phyloP scores from a whole-genome alignment of 257 asterid genomes.

The Solanum medicagineum region DNA sequence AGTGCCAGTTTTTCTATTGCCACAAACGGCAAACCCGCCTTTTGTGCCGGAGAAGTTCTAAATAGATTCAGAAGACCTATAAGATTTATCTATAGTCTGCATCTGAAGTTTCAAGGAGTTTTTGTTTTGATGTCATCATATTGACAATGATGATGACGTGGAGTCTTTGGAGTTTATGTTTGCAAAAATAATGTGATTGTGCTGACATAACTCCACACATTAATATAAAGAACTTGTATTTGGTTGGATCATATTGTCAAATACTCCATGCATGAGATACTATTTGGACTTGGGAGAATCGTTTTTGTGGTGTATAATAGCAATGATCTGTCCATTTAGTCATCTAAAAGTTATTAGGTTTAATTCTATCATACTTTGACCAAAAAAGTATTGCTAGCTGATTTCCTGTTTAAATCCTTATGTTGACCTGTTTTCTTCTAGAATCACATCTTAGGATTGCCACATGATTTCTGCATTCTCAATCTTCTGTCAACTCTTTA shows the following conservation, averaged over 20 bases:
- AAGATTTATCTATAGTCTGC: neutral
- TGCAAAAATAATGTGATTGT: neutral
- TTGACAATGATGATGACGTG: neutral
- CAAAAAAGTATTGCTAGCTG: neutral
- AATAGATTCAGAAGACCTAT: neutral
- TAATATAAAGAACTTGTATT: neutral
- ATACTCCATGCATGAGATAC: neutral
- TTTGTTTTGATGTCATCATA: neutral
- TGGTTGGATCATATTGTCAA: neutral
- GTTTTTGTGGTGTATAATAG: neutral
- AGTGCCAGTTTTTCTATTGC: neutral
- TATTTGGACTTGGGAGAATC: neutral
- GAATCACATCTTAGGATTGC: neutral
- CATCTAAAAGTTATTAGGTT: neutral
- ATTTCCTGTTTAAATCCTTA: neutral
- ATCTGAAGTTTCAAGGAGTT: neutral
- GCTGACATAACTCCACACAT: neutral
- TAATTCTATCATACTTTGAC: neutral
- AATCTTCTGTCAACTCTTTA: neutral
- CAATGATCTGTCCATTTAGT: neutral
- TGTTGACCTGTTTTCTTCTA: neutral
- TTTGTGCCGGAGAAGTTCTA: neutral
- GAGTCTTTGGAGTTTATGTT: neutral
- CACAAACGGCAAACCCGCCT: neutral
- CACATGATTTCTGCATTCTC: neutral